These are phyloP conservation scores for Hanseniaspora lindneri DNA, from an alignment of 805 yeast genomes.

Conservation along the genomic window DNA sequence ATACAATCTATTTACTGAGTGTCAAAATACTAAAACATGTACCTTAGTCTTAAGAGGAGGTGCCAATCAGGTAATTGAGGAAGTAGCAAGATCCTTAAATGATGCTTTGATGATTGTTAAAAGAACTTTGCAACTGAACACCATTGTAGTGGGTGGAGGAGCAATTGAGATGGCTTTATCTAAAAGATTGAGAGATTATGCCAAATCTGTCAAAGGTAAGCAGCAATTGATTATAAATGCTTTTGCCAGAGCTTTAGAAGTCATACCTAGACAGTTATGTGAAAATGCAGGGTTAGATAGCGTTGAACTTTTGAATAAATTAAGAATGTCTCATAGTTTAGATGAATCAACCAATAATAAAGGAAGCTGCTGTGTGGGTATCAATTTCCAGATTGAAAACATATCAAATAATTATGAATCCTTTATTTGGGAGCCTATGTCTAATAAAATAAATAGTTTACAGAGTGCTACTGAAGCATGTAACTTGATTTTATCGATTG, in stretches of 20 bases:
- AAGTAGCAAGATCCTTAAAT: conserved; percentile 92
- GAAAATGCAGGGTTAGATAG: conserved; percentile 99
- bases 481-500: conserved; percentile 81
- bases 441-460: conserved; percentile 87
- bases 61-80: conserved; percentile 95
- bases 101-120: conserved; percentile 98
- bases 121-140: conserved; percentile 76
- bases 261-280: conserved; percentile 93
- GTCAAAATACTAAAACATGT: conserved; percentile 86
- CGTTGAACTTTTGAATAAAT: conserved; percentile 79
- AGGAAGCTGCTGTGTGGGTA: conserved; percentile 59
- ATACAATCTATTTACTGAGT: conserved; percentile 83
- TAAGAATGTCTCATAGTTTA: conserved; percentile 79
- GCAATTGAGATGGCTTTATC: conserved; percentile 97
- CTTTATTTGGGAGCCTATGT: conserved; percentile 96
- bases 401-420: conserved; percentile 73
- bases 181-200: conserved; percentile 70
- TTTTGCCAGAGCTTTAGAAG: conserved; percentile 87
- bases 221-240: conserved; percentile 88
- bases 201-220: conserved; percentile 84
- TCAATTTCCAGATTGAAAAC: conserved; percentile 74
- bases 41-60: conserved; percentile 92
- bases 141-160: conserved; percentile 97
- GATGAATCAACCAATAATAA: conserved; percentile 48
- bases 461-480: conserved; percentile 97